These are phyloP conservation scores for Basidiobolus heterosporus DNA, from an alignment of 371 early-diverging fungal species.

Conservation along the genomic window DNA sequence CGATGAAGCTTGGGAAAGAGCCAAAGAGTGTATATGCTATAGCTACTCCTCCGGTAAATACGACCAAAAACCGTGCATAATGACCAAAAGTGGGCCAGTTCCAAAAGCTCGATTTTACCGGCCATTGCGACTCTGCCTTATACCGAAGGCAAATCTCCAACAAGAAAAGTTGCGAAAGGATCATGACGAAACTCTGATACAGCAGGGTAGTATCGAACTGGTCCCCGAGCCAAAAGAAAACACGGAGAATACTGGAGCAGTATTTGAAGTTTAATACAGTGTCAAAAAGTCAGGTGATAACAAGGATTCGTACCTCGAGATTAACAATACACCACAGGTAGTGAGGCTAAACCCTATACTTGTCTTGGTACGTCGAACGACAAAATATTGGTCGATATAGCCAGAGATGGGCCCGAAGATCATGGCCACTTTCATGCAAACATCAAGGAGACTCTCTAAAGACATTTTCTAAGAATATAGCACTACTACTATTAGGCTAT, in stretches of 20 bases:
- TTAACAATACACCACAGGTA: slow-evolving; percentile 20
- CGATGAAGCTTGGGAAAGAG: slow-evolving; percentile 12
- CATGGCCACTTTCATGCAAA: slow-evolving; percentile 5
- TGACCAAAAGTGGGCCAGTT: slow-evolving; percentile 4
- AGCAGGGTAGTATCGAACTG: slow-evolving; percentile 37
- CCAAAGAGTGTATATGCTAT: slow-evolving; percentile 15
- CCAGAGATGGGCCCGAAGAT: slow-evolving; percentile 7
- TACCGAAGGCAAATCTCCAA: slow-evolving; percentile 25
- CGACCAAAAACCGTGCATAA: slow-evolving; percentile 24
- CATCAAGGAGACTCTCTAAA: background rate
- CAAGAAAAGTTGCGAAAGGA: slow-evolving; percentile 28
- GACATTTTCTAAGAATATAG: too few species aligned
- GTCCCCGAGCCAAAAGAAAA: slow-evolving; percentile 39
- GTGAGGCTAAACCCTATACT: slow-evolving; percentile 18
- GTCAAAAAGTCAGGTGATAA: background rate
- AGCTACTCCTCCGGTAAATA: slow-evolving; percentile 16
- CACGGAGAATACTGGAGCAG: slow-evolving; percentile 25
- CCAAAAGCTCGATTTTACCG: slow-evolving; percentile 1
- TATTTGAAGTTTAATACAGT: background rate
- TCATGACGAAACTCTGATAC: slow-evolving; percentile 40
- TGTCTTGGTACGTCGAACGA: slow-evolving; percentile 2
- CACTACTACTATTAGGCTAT: too few species aligned
- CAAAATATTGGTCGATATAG: slow-evolving; percentile 7
- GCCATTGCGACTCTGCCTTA: slow-evolving; percentile 2
- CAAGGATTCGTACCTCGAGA: slow-evolving; percentile 13